Conservation (phyloP, 164 flowering plant genomes). For the Kingdonia uniflora region DNA sequence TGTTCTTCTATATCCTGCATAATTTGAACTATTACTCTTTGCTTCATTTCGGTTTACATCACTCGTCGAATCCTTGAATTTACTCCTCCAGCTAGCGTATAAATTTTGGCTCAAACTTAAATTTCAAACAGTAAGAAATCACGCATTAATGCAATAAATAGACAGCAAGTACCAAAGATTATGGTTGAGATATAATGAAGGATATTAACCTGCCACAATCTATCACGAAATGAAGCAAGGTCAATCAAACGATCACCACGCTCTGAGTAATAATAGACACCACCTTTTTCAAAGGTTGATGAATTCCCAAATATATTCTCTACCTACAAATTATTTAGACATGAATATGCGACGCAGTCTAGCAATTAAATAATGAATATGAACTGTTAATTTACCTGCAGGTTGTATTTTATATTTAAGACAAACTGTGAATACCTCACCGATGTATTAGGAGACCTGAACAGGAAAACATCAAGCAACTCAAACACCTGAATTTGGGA, state of each 20-base stretch:
- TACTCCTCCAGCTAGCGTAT: too few species aligned
- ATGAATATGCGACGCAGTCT: not conserved
- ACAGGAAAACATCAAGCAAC: constrained; percentile 83
- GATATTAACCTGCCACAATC: constrained; percentile 75
- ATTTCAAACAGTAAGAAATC: too few species aligned
- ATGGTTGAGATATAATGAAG: constrained; percentile 1
- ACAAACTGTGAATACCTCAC: constrained; percentile 51
- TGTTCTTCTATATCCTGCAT: too few species aligned
- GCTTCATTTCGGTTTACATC: too few species aligned
- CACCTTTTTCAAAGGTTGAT: constrained; percentile 55
- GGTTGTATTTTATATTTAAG: constrained; percentile 41
- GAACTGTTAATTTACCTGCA: constrained; percentile 35
- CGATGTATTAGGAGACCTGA: constrained; percentile 68
- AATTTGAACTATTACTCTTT: too few species aligned
- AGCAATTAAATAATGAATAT: not conserved
- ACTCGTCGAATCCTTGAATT: too few species aligned
- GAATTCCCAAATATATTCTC: constrained; percentile 71
- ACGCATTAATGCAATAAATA: not conserved
- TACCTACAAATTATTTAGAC: constrained; percentile 28
- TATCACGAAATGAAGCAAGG: constrained; percentile 69
- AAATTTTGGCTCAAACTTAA: too few species aligned
- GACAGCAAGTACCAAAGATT: not conserved
- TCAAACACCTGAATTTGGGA: constrained; percentile 48
- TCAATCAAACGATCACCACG: constrained; percentile 94
- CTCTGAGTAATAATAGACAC: constrained; percentile 80